Base-by-base conservation (phyloP, 345 rosid species). In the Geranium rotundifolium region DNA sequence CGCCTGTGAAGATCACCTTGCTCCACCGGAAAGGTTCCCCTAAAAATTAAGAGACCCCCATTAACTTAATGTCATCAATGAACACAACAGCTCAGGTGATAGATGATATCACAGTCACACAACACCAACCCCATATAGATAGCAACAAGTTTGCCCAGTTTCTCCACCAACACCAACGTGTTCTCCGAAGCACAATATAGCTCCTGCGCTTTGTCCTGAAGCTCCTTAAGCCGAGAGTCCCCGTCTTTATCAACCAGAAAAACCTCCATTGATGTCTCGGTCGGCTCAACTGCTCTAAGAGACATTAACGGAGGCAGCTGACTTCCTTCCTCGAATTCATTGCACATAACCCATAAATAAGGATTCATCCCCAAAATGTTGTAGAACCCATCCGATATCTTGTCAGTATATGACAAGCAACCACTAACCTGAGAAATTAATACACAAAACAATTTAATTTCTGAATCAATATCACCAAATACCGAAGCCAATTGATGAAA, bases 311-410 rank as follows among this genome's bases (percentile, higher is more conserved):
- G 70, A 20, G 98, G 98, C 68, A 84, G 67, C 61, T 71, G 77
- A 49, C 61, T 75, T 54, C 91, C 98, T 68, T 87, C 91, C 60
- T 83, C 85, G 0, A 66, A 58, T 29, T 83, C 78, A 65, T 89
- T 92, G 84, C 98, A 87, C 93, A 85, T 89, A 27, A 81, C 70
- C 98, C 98, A 92, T n/a, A 92, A 75, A 75, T 84, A 74, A 4
- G 96, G 96, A 73, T 87, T 90, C 91, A 92, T 89, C 65, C 98
- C 98, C 73, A 92, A 62, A 62, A 92, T 89, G 74, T 85, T 83
- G 74, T 92, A 89, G 74, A 92, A 92, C 16, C 98, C 98, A 78
- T 92, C 93, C 13, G 93, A 73, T 60, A 92, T 92, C 68, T 85
- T 85, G 76, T 92, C 95, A 56, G 62, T 71, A 69, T 89, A 92